A percentile compares a stretch with the other conserved stretches of the same genome.
These are phyloP conservation scores for Astrothelium macrocarpum DNA, from an alignment of 495 filamentous ascomycete species.

Conservation along the genomic window DNA sequence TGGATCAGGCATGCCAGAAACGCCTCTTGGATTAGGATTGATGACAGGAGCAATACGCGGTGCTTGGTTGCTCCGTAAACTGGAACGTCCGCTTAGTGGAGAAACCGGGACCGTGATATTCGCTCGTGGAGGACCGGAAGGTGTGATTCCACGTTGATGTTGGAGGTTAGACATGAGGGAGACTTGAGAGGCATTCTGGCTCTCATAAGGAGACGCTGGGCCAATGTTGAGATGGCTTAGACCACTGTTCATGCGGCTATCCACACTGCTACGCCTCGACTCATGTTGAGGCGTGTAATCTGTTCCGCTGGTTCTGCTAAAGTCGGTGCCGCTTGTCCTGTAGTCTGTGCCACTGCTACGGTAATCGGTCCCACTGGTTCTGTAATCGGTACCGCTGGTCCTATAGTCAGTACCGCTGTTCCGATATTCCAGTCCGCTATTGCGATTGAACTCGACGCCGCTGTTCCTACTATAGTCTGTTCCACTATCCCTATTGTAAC, in stretches of 20 bases:
- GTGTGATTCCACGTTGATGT: conserved; percentile 27
- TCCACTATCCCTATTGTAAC: conserved; percentile 11
- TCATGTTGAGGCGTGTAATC: conserved; percentile 27
- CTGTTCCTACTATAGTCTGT: conserved; percentile 4
- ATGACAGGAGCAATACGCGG: conserved; percentile 33
- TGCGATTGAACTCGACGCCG: not conserved
- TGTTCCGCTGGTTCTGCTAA: conserved; percentile 21
- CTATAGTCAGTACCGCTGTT: conserved; percentile 2
- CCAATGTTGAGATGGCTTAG: conserved; percentile 30
- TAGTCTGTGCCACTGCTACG: conserved; percentile 2
- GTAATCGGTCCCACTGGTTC: not conserved
- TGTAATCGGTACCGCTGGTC: not conserved
- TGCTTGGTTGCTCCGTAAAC: conserved; percentile 18
- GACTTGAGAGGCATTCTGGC: conserved; percentile 33
- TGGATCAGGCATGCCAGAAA: conserved; percentile 34
- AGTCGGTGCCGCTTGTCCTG: not conserved
- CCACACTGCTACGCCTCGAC: conserved; percentile 36
- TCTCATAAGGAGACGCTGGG: conserved; percentile 34
- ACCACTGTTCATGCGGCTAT: conserved; percentile 33
- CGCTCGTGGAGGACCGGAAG: conserved; percentile 18
- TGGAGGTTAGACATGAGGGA: conserved; percentile 34
- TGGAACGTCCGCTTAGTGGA: conserved; percentile 22
- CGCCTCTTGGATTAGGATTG: conserved; percentile 26
- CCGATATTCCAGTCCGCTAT: not conserved
- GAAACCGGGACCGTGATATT: conserved; percentile 31